Percentiles rank a stretch among this genome's conserved stretches.
Evolutionary conservation across 352 stramenopile genomes (phyloP).

Genomic region (Pythium brassicae): DNA sequence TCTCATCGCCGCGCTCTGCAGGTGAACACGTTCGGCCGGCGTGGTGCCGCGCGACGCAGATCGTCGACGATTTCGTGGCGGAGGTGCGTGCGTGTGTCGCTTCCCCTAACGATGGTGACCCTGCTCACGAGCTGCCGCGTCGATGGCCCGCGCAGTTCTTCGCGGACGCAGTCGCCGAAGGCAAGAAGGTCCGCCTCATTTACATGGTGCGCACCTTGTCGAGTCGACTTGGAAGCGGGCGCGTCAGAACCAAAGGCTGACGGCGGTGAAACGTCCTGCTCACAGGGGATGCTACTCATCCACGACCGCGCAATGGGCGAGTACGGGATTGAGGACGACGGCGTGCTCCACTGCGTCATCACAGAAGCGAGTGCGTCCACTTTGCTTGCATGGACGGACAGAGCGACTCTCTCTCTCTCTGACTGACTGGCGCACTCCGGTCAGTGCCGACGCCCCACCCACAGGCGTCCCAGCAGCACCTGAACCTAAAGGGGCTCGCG

Average conservation of each 20-base stretch:
- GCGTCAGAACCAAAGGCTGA: neutral
- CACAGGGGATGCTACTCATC: slow-evolving; percentile 66
- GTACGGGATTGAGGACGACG: slow-evolving; percentile 71
- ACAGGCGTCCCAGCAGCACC: slow-evolving; percentile 28
- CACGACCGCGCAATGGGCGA: slow-evolving; percentile 61
- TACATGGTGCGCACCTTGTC: slow-evolving; percentile 45
- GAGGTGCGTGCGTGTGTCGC: slow-evolving; percentile 19
- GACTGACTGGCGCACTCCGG: slow-evolving; percentile 2
- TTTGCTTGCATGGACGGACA: neutral
- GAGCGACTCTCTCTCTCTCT: slow-evolving; percentile 8
- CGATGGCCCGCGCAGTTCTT: slow-evolving; percentile 44
- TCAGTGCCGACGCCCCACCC: slow-evolving; percentile 37
- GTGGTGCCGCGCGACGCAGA: slow-evolving; percentile 66
- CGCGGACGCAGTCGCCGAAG: slow-evolving; percentile 34
- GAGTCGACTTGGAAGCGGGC: neutral
- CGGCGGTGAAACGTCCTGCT: neutral
- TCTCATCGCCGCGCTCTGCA: too few relatives aligned
- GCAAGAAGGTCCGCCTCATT: slow-evolving; percentile 69
- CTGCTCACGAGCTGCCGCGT: neutral
- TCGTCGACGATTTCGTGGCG: slow-evolving; percentile 56
- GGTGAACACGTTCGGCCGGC: slow-evolving; percentile 43
- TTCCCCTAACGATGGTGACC: neutral
- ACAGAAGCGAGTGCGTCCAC: slow-evolving; percentile 55
- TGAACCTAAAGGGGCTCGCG: slow-evolving; percentile 48
- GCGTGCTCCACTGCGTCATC: slow-evolving; percentile 74